Evolutionary conservation across 1,139 yeast genomes (phyloP).

Genomic region (Martiniozyma asiatica): DNA sequence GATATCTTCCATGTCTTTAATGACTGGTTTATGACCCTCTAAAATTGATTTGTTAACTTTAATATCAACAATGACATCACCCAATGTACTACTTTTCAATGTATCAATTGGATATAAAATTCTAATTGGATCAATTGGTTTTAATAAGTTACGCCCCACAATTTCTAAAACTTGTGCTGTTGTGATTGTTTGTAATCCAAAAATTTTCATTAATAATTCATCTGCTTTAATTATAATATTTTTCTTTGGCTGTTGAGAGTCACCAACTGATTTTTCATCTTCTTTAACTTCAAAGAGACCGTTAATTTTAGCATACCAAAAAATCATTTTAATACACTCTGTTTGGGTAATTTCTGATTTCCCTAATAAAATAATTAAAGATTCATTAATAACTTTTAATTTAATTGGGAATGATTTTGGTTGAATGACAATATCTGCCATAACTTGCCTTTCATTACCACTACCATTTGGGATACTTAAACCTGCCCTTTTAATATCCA

Average conservation of each 20-base stretch:
- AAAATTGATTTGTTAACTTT: conserved; percentile 29
- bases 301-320: conserved; percentile 80
- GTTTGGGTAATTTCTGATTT: conserved; percentile 72
- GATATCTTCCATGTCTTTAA: conserved; percentile 22
- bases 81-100: conserved; percentile 64
- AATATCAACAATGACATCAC: conserved; percentile 70
- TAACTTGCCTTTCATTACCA: conserved; percentile 35
- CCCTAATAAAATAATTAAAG: conserved; percentile 61
- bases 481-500: conserved; percentile 79
- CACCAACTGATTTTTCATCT: conserved; percentile 24
- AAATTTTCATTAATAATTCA: conserved; percentile 45
- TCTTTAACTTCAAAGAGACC: conserved; percentile 33
- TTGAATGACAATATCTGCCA: conserved; percentile 65
- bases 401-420: conserved; percentile 61
- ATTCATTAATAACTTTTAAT: conserved; percentile 49
- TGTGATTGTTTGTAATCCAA: conserved; percentile 40
- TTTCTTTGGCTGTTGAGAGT: conserved; percentile 11
- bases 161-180: conserved; percentile 69
- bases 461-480: conserved; percentile 23
- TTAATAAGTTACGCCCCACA: conserved; percentile 47
- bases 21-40: conserved; percentile 15
- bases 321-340: conserved; percentile 70
- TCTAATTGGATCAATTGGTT: conserved; percentile 69
- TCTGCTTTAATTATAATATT: conserved; percentile 50
- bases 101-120: conserved; percentile 68